Evolutionary conservation across 148 eudicot genomes (phyloP), one percentile per base, ranked within the genome.

Genomic region (Mesembryanthemum crystallinum): DNA sequence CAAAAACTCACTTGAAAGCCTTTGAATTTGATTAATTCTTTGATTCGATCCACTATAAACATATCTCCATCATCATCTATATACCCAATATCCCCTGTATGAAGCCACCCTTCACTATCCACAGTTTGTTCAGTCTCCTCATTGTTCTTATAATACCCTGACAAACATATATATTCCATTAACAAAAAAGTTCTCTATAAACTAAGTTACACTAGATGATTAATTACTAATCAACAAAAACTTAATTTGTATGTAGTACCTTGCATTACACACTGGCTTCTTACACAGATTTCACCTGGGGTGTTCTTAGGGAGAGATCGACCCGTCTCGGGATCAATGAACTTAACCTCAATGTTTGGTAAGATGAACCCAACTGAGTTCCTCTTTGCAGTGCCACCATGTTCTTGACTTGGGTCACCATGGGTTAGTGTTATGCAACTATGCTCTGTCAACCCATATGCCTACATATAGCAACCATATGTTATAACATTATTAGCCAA

Each of bases 191-290:
- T 47, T 47, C 5, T 57, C 7, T 57, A 57, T 21, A 20, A 20
- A 5, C 25, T 21, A 57, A 57, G 4, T n/a, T n/a, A 57, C 24
- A 13, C 25, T 14, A 57, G 12, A n/a, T 67, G 71, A 67, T n/a
- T 30, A 37, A n/a, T 35, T 20, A 57, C 47, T 7, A 67, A n/a
- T 17, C 21, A 5, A 59, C 12, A 30, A 35, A 21, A n/a, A 52
- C 13, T 45, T 5, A 43, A 7, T 45, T 10, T 45, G 17, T 11
- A 3, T 45, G 17, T 11, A 3, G 18, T 83, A 92, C 98, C 98
- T 89, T 87, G 85, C 99, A 92, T 95, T 0, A 95, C 94, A 75
- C 99, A 95, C 68, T 86, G 92, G 83, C 99, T 95, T 78, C 97
- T 75, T 14, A 86, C 99, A 76, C 94, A 95, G 4, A 95, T 79